Conservation (phyloP, 2,329 filamentous ascomycete species). For the Dendryphion nanum region DNA sequence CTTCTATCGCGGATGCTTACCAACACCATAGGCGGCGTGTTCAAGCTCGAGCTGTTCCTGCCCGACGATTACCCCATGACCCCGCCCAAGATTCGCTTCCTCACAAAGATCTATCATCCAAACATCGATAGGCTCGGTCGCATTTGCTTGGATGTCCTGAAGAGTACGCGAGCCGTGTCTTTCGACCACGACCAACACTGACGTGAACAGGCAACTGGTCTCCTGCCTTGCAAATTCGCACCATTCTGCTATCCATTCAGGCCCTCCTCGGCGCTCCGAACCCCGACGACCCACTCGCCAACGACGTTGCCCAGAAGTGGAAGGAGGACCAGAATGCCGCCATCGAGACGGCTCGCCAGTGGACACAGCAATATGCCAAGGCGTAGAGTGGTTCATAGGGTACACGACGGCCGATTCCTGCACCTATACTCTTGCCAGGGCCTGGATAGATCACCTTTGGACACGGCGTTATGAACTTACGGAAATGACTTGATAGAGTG, state of each 20-base stretch:
- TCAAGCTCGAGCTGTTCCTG: conserved; percentile 95
- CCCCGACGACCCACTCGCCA: conserved; percentile 95
- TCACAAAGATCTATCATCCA: conserved; percentile 98
- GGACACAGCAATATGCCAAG: conserved; percentile 79
- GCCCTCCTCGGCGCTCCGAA: conserved; percentile 94
- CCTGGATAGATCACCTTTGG: too few species aligned
- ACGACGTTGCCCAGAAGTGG: conserved; percentile 97
- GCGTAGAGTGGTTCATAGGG: conserved; percentile 19
- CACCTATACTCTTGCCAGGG: too few species aligned
- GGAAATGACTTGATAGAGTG: too few species aligned
- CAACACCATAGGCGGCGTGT: conserved; percentile 65
- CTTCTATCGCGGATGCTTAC: conserved; percentile 3
- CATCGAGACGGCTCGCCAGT: conserved; percentile 87
- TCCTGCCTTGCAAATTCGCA: conserved; percentile 93
- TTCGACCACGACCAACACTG: conserved; percentile 6
- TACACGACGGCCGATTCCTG: too few species aligned
- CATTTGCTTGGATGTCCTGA: conserved; percentile 95
- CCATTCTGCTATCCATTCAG: conserved; percentile 97
- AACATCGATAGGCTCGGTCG: conserved; percentile 97
- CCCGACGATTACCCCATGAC: conserved; percentile 99
- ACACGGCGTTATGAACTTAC: too few species aligned
- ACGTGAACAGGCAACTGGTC: conserved; percentile 87
- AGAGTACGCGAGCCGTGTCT: conserved; percentile 62
- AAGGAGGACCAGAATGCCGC: conserved; percentile 93
- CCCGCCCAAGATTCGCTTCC: conserved; percentile 94